Base-by-base conservation (phyloP, 2,329 filamentous ascomycete species). In the Trichothecium sympodiale region DNA sequence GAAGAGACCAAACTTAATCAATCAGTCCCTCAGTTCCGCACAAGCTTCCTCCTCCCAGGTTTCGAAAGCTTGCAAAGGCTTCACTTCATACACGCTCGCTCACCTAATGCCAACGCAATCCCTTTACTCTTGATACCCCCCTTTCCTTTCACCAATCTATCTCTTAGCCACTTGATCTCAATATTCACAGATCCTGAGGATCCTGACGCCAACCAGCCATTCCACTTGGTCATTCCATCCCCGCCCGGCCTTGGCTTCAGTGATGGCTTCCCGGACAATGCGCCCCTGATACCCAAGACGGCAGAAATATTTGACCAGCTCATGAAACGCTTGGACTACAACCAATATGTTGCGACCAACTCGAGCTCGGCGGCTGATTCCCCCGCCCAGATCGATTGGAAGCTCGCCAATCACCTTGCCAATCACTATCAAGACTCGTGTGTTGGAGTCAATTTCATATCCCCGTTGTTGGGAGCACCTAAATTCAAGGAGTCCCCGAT, bases 191-290 rank as follows among this genome's bases (percentile, higher is more conserved):
- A 74, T 16, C 74, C 75, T 2, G 56, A 67, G 8, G 60, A 65
- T 53, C 51, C 56, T 44, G 46, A 52, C 36, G 45, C 48, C 29
- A 46, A 55, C 14, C 69, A 72, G 40, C 64, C 74, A 1, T 83
- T 83, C 46, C 74, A 83, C 46, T 50, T 83, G n/a, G 67, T 83
- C 15, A 71, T 74, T 15, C 78, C 79, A 1, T 75, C 73, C 30
- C 64, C 83, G 15, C 77, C 79, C 0, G 78, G 77, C 0, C 60
- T 80, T 31, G 78, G 76, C 13, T 83, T 83, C 48, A 80, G 77
- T 51, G 77, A 82, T 51, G 61, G 75, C 3, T 61, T 78, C 28
- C 59, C 63, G 1, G 61, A 62, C 37, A 65, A 67, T 33, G 56
- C 55, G 7, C 60, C 67, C 47, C 63, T 67, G n/a, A 53, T 75